Conservation (phyloP, 2,329 filamentous ascomycete species). For the Trichoderma sp. region DNA sequence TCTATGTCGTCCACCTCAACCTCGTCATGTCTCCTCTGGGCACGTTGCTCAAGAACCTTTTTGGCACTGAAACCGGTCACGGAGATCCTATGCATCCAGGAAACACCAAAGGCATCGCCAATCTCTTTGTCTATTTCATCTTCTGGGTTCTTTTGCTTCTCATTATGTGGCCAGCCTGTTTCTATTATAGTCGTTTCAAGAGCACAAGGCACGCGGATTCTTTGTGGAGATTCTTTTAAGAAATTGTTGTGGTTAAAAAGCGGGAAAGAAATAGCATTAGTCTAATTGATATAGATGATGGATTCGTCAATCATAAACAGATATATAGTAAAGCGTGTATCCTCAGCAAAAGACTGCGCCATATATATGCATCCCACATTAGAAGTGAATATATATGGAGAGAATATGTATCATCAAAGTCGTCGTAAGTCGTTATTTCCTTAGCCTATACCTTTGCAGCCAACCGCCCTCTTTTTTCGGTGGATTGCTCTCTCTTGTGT, state of each 20-base stretch:
- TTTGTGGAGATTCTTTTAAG: conserved; percentile 49
- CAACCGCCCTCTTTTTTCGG: conserved; percentile 11
- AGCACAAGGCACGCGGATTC: conserved; percentile 43
- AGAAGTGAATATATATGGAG: not conserved
- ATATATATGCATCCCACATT: not conserved
- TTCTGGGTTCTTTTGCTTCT: conserved; percentile 40
- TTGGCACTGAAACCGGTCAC: conserved; percentile 39
- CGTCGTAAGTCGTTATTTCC: conserved; percentile 9
- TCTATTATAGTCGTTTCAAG: conserved; percentile 47
- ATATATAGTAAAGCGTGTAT: not conserved
- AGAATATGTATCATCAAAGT: not conserved
- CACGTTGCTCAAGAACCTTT: conserved; percentile 29
- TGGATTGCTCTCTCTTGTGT: not conserved
- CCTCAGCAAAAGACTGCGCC: not conserved
- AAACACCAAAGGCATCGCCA: conserved; percentile 38
- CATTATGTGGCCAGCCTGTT: conserved; percentile 45
- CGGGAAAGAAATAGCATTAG: not conserved
- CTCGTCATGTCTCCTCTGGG: conserved; percentile 31
- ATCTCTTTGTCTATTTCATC: conserved; percentile 39
- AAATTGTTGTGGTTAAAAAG: not conserved
- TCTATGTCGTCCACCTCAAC: conserved; percentile 45
- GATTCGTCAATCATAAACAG: not conserved
- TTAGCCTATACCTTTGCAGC: conserved; percentile 1
- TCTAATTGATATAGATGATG: not conserved
- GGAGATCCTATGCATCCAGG: conserved; percentile 31